Conservation (phyloP, 257 asterid species). For the Przewalskia tangutica region DNA sequence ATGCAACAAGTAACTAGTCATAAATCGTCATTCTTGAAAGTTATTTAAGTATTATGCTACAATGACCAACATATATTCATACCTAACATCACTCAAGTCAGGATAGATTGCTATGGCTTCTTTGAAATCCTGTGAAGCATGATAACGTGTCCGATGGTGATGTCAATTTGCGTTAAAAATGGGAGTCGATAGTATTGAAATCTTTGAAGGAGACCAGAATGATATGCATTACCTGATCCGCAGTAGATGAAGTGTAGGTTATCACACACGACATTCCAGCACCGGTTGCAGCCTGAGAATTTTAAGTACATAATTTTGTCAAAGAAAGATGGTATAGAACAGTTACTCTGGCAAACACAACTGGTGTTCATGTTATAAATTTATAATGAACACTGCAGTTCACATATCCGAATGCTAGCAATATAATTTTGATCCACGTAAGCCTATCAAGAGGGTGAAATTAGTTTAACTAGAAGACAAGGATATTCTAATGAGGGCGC, state of each 20-base stretch:
- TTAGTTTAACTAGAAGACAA: neutral
- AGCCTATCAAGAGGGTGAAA: neutral
- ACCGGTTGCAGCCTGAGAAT: constrained; percentile 72
- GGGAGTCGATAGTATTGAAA: neutral
- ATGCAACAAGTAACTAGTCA: neutral
- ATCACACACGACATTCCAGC: constrained; percentile 95
- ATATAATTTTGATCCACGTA: neutral
- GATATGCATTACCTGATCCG: constrained; percentile 51
- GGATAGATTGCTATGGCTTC: constrained; percentile 79
- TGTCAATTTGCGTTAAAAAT: neutral
- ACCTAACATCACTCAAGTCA: constrained; percentile 74
- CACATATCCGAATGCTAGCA: neutral
- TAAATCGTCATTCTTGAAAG: neutral
- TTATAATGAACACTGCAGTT: neutral
- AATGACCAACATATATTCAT: neutral
- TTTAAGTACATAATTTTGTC: neutral
- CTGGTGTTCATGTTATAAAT: neutral
- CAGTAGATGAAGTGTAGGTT: constrained; percentile 79
- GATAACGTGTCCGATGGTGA: neutral
- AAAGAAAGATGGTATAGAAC: neutral
- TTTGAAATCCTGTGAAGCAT: constrained; percentile 50
- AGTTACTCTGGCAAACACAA: neutral
- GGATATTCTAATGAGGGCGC: neutral
- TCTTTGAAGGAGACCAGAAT: neutral
- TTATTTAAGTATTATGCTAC: neutral